Evolutionary conservation across 352 stramenopile species (phyloP).

Genomic region (Phytopythium cucurbitacearum): DNA sequence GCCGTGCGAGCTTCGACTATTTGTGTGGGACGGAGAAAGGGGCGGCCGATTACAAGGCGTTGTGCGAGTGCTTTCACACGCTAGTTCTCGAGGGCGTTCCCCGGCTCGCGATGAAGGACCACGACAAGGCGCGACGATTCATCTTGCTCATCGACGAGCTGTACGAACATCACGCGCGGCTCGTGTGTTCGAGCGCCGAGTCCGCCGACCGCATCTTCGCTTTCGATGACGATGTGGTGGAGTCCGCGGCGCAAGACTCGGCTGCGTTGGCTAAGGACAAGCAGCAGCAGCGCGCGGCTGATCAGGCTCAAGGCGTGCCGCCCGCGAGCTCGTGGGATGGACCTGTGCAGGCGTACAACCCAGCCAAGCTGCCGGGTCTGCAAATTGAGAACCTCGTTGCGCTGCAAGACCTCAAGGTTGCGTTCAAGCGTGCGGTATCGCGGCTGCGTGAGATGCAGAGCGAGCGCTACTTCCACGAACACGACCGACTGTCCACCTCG

Average conservation of each 20-base stretch:
- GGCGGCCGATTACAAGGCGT: slow-evolving; percentile 94
- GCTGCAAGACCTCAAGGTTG: slow-evolving; percentile 68
- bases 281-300: slow-evolving; percentile 24
- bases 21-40: slow-evolving; percentile 93
- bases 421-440: slow-evolving; percentile 76
- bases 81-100: slow-evolving; percentile 91
- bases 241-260: slow-evolving; percentile 12
- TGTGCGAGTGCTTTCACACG: slow-evolving; percentile 89
- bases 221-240: slow-evolving; percentile 48
- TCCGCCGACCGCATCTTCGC: slow-evolving; percentile 50
- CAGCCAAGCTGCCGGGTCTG: slow-evolving; percentile 48
- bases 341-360: slow-evolving; percentile 49
- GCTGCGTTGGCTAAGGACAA: slow-evolving; percentile 12
- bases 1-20: slow-evolving; percentile 87
- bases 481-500: slow-evolving; percentile 9
- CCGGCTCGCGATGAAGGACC: slow-evolving; percentile 72
- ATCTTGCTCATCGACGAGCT: slow-evolving; percentile 97
- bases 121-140: slow-evolving; percentile 93
- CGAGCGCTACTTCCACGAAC: slow-evolving; percentile 55
- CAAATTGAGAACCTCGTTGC: slow-evolving; percentile 62
- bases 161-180: slow-evolving; percentile 87
- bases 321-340: slow-evolving; percentile 65
- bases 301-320: slow-evolving; percentile 38
- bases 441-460: slow-evolving; percentile 87
- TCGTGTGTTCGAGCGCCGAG: slow-evolving; percentile 54